Conservation (phyloP, 176 grass and related monocot species). For the Oryza punctata region DNA sequence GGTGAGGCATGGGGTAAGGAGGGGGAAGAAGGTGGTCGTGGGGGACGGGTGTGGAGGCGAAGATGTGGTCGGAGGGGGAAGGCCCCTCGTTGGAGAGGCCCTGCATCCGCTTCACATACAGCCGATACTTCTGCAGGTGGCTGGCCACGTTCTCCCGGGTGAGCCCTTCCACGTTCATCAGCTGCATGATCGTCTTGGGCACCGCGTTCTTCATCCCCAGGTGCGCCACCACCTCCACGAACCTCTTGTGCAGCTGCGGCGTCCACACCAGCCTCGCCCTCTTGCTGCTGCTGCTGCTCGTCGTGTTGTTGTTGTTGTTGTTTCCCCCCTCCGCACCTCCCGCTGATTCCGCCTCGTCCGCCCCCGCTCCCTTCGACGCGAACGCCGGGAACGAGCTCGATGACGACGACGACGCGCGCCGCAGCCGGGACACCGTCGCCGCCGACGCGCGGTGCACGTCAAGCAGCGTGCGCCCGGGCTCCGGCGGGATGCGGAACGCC, state of each 20-base stretch:
- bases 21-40: slow-evolving; percentile 13
- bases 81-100: slow-evolving; percentile 63
- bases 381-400: slow-evolving; percentile 10
- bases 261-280: slow-evolving; percentile 82
- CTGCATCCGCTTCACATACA: slow-evolving; percentile 80
- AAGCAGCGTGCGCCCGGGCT: slow-evolving; percentile 57
- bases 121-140: slow-evolving; percentile 95
- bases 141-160: slow-evolving; percentile 87
- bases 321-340: not conserved
- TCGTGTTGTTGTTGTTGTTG: too few species aligned
- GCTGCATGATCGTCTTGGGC: slow-evolving; percentile 96
- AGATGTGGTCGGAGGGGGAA: slow-evolving; percentile 51
- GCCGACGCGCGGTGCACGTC: slow-evolving; percentile 76
- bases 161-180: slow-evolving; percentile 97
- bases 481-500: slow-evolving; percentile 81
- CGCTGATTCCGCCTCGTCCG: slow-evolving; percentile 43
- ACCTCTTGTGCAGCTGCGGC: slow-evolving; percentile 93
- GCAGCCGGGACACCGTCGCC: slow-evolving; percentile 64
- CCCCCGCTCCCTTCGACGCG: not conserved
- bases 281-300: slow-evolving; percentile 9
- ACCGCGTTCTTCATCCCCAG: slow-evolving; percentile 90
- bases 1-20: not conserved
- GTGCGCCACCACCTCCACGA: slow-evolving; percentile 94
- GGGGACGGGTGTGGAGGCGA: slow-evolving; percentile 51
- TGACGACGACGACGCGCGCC: slow-evolving; percentile 19